Percentiles rank a stretch among this genome's conserved stretches.
phyloP scores from a whole-genome alignment of 805 yeast genomes.

The Kuraishia molischiana region DNA sequence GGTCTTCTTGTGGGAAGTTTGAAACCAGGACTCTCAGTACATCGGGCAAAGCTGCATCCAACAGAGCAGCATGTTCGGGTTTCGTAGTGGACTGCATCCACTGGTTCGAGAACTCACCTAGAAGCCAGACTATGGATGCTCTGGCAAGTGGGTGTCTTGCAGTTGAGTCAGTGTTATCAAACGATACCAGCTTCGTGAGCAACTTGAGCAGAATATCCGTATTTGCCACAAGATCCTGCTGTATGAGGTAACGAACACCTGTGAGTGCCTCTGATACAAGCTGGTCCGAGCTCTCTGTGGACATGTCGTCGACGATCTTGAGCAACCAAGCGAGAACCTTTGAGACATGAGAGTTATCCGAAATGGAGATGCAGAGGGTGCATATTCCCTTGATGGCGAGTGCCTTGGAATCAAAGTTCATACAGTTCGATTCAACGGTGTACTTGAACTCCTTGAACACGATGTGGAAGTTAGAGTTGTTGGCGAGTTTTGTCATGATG shows the following conservation, averaged over 20 bases:
- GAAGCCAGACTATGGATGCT: constrained; percentile 82
- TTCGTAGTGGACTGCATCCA: constrained; percentile 4
- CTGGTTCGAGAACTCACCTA: constrained; percentile 62
- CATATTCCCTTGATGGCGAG: constrained; percentile 51
- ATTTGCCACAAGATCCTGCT: constrained; percentile 45
- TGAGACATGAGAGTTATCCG: constrained; percentile 34
- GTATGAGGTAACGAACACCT: constrained; percentile 64
- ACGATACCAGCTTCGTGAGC: constrained; percentile 14
- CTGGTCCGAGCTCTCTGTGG: constrained; percentile 15
- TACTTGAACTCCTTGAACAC: constrained; percentile 58
- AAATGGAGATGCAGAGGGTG: constrained; percentile 9
- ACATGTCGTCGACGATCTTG: constrained; percentile 26
- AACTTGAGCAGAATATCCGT: constrained; percentile 46
- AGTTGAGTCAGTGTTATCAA: constrained; percentile 4
- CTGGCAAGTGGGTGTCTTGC: constrained; percentile 35
- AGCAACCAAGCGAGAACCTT: constrained; percentile 58
- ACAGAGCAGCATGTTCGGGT: constrained; percentile 11
- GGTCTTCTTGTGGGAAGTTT: constrained; percentile 42
- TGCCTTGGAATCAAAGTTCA: constrained; percentile 11
- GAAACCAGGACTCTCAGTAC: constrained; percentile 50
- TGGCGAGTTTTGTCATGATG: constrained; percentile 50
- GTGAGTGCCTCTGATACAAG: constrained; percentile 58
- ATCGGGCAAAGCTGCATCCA: constrained; percentile 56
- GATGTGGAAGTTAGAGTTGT: constrained; percentile 36
- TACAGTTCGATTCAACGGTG: constrained; percentile 19